phyloP scores from a whole-genome alignment of 2,329 filamentous ascomycete species.

The Fonsecaea nubica region DNA sequence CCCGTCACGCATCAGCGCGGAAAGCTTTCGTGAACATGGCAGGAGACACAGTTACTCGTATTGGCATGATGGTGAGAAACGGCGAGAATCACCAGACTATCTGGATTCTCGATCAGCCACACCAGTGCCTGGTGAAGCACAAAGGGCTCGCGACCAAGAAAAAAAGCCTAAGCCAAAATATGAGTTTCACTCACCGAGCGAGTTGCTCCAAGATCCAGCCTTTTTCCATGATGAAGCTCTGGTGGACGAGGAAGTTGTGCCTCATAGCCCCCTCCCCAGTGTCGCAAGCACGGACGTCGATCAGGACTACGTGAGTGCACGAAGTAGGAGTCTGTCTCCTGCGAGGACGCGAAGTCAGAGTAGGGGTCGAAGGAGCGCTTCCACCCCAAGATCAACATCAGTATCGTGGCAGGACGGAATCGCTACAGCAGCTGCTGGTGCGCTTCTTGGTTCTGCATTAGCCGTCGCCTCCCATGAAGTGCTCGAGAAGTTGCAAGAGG shows the following conservation, averaged over 20 bases:
- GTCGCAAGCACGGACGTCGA: constrained; percentile 38
- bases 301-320: constrained; percentile 39
- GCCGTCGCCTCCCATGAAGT: constrained; percentile 17
- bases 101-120: constrained; percentile 71
- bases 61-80: constrained; percentile 30
- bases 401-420: constrained; percentile 28
- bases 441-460: constrained; percentile 19
- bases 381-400: constrained; percentile 31
- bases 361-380: constrained; percentile 24
- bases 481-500: background rate
- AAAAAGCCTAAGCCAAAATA: constrained; percentile 51
- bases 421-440: constrained; percentile 26
- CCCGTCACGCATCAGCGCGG: constrained; percentile 28
- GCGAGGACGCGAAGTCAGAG: constrained; percentile 29
- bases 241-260: constrained; percentile 21
- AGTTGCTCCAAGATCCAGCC: constrained; percentile 51
- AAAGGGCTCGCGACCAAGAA: constrained; percentile 40
- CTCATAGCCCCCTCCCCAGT: constrained; percentile 37
- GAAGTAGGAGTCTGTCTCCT: constrained; percentile 35
- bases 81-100: constrained; percentile 50
- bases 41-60: constrained; percentile 41
- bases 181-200: constrained; percentile 56
- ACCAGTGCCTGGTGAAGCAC: constrained; percentile 66
- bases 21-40: constrained; percentile 37
- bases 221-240: constrained; percentile 40